Evolutionary conservation across 2,329 filamentous ascomycete species (phyloP), one percentile per base, ranked within the genome.

Genomic region (Phialophora tarda): DNA sequence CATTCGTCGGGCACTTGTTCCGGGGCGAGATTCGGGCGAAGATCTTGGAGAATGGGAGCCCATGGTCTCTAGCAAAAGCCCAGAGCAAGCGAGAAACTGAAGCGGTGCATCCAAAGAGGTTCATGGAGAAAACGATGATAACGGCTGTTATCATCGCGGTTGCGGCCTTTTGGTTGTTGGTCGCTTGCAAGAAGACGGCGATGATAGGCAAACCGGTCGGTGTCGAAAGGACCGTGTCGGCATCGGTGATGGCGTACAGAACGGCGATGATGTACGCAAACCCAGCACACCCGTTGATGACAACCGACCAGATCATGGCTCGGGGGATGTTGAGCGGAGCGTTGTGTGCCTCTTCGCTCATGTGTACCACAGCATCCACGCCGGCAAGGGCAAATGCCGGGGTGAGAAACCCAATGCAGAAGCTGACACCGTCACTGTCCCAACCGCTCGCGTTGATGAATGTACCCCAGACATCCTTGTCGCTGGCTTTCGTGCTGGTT

Each of bases 301-400:
- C 59, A 55, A 82, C 79, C 4, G 80, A 81, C 62, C 78, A 78
- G 34, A 84, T 77, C 74, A 85, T 84, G 3, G 80, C 80, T 65
- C 77, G 74, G 2, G 83, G 83, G 3, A 85, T 79, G 57, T 82
- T 79, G 11, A 78, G 72, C 3, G 81, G 78, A 0, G 83, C 82
- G 59, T 83, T 78, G 61, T 80, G 76, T 26, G 85, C 80, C 71
- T 85, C 83, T 71, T 85, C 83, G 8, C 82, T 74, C 69, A 71
- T 71, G 62, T 71, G 67, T 12, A 65, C 63, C 8, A 66, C 63
- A 23, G 66, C 66, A 58, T 71, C 69, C 11, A 69, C 71, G 6
- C 75, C 76, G 1, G 71, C 65, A 30, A 77, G 75, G 30, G 72
- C 72, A 54, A 73, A 77, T 11, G 73, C 73, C 4, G 73, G 71